Base-by-base conservation (phyloP, 805 yeast genomes). In the Brettanomyces custersianus region DNA sequence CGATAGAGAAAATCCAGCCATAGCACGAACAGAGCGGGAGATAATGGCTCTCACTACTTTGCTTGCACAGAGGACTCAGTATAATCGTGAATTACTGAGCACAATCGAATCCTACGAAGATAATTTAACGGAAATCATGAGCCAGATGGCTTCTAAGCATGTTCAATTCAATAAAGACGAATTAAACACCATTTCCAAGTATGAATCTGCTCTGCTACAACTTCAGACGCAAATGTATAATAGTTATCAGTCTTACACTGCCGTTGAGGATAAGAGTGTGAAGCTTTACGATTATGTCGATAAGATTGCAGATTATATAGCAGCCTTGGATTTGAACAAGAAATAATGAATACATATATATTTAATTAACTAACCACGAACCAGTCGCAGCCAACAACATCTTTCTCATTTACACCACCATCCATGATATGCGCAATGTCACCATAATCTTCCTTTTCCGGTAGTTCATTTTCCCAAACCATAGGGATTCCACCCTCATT, bases 401-500 rank as follows among this genome's bases (percentile, higher is more conserved):
- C 34, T 5, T 25, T 26, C 13, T 33, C 26, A 12, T 40, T 35
- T 12, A 31, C 31, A 19, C 27, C 29, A 17, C 23, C 29, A 20
- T 40, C 35, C 45, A 50, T 36, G 16, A 33, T 37, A 8, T 46
- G 47, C 22, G 27, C 9, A 12, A 49, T 40, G 35, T 48, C 44
- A 3, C 48, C 49, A 28, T 49, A 51, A 33, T 44, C 48, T 18
- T 48, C 47, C 18, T 61, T 64, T 12, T 52, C 49, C 19, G 64
- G 52, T 3, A 58, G 52, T 33, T 68, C 71, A 20, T 69, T 76
- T 36, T 70, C 75, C 77, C 90, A 86, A 15, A 70, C 68, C 36
- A 86, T 73, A 16, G 39, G 28, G 1, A 68, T 60, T 4, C 74
- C 76, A 0, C 68, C 69, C 30, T 67, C 62, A 28, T 66, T 71